Evolutionary conservation across 768 basidiomycete species (phyloP).

Genomic region (Phanerodontia chrysosporium): DNA sequence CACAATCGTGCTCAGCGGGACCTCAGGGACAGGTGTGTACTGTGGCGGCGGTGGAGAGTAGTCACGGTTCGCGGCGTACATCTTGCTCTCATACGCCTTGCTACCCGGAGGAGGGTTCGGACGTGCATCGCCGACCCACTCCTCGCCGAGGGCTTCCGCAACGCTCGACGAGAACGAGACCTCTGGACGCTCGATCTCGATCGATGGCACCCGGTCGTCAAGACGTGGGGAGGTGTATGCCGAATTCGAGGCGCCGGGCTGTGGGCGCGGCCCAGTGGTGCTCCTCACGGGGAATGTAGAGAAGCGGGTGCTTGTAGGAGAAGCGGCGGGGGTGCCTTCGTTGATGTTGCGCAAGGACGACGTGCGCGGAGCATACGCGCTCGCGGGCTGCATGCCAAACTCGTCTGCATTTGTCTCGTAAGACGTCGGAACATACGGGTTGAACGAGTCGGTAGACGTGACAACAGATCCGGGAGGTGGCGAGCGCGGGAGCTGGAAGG

Average conservation of each 20-base stretch:
- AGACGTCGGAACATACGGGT: not conserved
- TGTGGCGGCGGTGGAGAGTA: constrained; percentile 32
- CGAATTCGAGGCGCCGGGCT: constrained; percentile 7
- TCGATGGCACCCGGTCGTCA: constrained; percentile 28
- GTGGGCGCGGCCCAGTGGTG: constrained; percentile 21
- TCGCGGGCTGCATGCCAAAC: constrained; percentile 18
- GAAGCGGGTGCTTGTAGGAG: constrained; percentile 41
- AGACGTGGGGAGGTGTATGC: constrained; percentile 14
- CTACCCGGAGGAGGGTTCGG: not conserved
- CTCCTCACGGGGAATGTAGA: constrained; percentile 61
- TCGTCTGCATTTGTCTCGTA: constrained; percentile 9
- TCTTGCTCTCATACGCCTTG: not conserved
- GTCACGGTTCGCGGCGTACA: constrained; percentile 5
- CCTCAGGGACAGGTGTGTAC: constrained; percentile 34
- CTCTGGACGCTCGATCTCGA: constrained; percentile 18
- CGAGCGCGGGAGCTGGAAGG: not conserved
- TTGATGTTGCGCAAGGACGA: constrained; percentile 12
- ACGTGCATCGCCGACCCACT: constrained; percentile 2
- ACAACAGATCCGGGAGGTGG: not conserved
- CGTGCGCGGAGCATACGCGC: constrained; percentile 11
- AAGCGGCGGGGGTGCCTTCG: not conserved
- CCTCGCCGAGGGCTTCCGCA: constrained; percentile 30
- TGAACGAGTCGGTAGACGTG: not conserved
- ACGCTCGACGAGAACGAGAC: constrained; percentile 36
- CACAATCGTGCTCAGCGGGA: constrained; percentile 39